Evolutionary conservation across 768 basidiomycete genomes (phyloP).

Genomic region (Hygrocybe punicea): DNA sequence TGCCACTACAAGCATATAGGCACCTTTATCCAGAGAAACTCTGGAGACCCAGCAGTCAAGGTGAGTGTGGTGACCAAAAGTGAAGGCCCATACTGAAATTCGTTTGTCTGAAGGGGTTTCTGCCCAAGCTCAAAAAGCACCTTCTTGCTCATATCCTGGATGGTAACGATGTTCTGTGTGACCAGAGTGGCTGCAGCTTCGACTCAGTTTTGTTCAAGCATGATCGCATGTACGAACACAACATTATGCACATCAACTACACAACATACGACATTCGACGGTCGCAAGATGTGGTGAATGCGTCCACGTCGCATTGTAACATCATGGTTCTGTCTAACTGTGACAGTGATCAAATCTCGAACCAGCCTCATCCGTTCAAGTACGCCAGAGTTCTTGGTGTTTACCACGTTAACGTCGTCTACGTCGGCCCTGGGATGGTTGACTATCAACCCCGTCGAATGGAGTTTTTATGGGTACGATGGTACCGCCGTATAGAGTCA

Average conservation of each 20-base stretch:
- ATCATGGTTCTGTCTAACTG: not conserved
- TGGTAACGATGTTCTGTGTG: not conserved
- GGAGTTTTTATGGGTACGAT: constrained; percentile 9
- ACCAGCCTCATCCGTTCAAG: constrained; percentile 2
- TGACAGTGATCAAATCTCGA: not conserved
- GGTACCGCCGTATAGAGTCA: not conserved
- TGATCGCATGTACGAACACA: too few relatives aligned
- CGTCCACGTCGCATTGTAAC: constrained; percentile 9
- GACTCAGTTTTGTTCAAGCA: constrained; percentile 17
- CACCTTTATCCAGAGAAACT: not conserved
- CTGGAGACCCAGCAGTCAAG: constrained; percentile 4
- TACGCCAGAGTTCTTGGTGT: constrained; percentile 7
- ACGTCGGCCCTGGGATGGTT: too few relatives aligned
- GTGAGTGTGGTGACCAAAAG: not conserved
- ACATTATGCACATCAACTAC: constrained; percentile 36
- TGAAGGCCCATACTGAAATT: not conserved
- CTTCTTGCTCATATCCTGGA: constrained; percentile 18
- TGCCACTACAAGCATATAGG: not conserved
- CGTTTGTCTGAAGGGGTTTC: constrained; percentile 16
- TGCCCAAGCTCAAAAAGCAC: constrained; percentile 25
- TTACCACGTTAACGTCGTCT: not conserved
- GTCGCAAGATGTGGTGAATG: constrained; percentile 37
- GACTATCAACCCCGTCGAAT: not conserved
- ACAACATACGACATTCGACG: constrained; percentile 41
- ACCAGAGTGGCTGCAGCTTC: constrained; percentile 3